A percentile compares a stretch with the other conserved stretches of the same genome.
Conservation (phyloP, 495 filamentous ascomycete species). For the Neurospora sp. region DNA sequence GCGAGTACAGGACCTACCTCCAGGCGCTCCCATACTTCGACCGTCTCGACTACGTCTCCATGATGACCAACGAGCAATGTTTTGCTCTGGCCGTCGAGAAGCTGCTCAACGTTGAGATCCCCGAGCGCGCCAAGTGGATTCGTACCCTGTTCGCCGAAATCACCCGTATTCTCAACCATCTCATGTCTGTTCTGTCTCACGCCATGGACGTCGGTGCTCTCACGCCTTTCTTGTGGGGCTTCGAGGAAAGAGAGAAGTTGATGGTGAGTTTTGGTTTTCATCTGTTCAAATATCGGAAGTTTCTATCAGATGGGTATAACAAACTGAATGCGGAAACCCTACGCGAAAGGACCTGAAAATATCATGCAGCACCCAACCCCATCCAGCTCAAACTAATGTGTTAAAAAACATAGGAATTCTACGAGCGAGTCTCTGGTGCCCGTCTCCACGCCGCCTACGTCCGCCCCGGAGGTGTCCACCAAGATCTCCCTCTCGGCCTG, state of each 20-base stretch:
- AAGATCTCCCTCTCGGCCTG: slow-evolving; percentile 89
- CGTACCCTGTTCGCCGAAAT: slow-evolving; percentile 95
- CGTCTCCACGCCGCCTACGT: slow-evolving; percentile 98
- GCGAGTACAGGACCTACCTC: slow-evolving; percentile 98
- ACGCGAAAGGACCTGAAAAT: not conserved
- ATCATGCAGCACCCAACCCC: not conserved
- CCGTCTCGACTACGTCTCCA: slow-evolving; percentile 96
- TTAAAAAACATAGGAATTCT: slow-evolving; percentile 71
- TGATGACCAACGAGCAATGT: slow-evolving; percentile 99
- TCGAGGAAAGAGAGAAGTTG: slow-evolving; percentile 98
- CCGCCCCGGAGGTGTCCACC: slow-evolving; percentile 90
- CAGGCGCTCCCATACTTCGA: slow-evolving; percentile 99
- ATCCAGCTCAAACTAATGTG: not conserved
- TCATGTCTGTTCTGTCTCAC: slow-evolving; percentile 96
- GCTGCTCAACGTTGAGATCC: slow-evolving; percentile 94
- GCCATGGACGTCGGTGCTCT: slow-evolving; percentile 99
- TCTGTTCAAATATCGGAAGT: not conserved
- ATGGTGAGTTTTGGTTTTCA: slow-evolving; percentile 55
- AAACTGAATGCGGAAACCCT: not conserved
- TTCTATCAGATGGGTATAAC: not conserved
- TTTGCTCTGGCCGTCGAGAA: slow-evolving; percentile 94
- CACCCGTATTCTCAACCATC: slow-evolving; percentile 88
- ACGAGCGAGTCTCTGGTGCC: slow-evolving; percentile 96
- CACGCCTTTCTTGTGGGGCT: slow-evolving; percentile 98
- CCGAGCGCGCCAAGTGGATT: slow-evolving; percentile 93